These are phyloP conservation scores for Phytophthora tentaculata DNA, from an alignment of 352 stramenopile genomes.

Conservation along the genomic window DNA sequence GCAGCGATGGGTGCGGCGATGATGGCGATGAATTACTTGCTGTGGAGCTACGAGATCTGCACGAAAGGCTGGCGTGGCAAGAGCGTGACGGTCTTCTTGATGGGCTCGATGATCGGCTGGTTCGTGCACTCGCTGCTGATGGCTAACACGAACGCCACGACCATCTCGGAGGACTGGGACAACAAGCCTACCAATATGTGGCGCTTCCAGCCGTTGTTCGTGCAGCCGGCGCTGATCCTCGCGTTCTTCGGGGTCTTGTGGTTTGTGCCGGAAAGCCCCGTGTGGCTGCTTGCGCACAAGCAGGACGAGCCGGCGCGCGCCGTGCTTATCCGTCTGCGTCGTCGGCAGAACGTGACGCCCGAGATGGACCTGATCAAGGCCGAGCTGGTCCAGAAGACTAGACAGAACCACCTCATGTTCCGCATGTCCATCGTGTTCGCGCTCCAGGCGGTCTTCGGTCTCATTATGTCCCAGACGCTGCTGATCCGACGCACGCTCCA, in stretches of 20 bases:
- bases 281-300: conserved; percentile 72
- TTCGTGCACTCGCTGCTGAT: conserved; percentile 69
- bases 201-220: conserved; percentile 69
- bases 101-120: conserved; percentile 76
- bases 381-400: conserved; percentile 57
- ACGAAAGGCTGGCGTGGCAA: conserved; percentile 89
- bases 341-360: conserved; percentile 70
- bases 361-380: conserved; percentile 64
- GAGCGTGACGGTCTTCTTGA: conserved; percentile 80
- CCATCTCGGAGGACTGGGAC: conserved; percentile 38
- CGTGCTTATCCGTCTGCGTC: conserved; percentile 66
- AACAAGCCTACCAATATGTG: conserved; percentile 65
- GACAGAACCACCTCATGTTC: conserved; percentile 65
- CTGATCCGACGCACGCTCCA: conserved; percentile 58
- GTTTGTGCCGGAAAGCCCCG: conserved; percentile 82
- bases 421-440: conserved; percentile 63
- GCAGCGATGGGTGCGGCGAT: conserved; percentile 68
- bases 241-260: conserved; percentile 59
- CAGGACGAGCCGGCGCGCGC: conserved; percentile 58
- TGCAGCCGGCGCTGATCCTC: conserved; percentile 62
- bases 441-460: conserved; percentile 64
- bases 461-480: conserved; percentile 75
- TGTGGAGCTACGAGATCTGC: conserved; percentile 89
- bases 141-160: conserved; percentile 54
- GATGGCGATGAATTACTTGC: conserved; percentile 73